Evolutionary conservation across 108 stramenopile genomes (phyloP), one percentile per base, ranked within the genome.

Genomic region (Schizochytrium sp.): DNA sequence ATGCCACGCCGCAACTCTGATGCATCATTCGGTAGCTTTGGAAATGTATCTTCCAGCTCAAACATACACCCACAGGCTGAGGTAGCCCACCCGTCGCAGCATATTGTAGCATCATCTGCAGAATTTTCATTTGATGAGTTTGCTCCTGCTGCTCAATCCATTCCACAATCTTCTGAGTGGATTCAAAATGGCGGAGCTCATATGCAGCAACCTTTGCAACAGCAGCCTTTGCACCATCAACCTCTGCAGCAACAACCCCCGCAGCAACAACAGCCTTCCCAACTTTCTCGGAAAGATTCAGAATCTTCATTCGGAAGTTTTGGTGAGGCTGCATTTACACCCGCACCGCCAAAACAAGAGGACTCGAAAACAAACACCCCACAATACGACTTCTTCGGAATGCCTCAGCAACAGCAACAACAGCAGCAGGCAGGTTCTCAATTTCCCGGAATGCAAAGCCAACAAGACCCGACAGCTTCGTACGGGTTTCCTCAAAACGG

Each of bases 391-490:
- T 60, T 1, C 59, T 1, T 17, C 45, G 5, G 49, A 13, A 28
- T 28, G 28, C 28, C 50, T 47, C 76, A 83, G 28, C 53, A 83
- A 38, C 76, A 83, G 76, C 76, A 2, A 83, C 40, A 56, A 46
- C 76, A 83, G 1, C 76, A 83, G 64, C 64, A 69, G 12, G 28
- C 28, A 28, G 28, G 28, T 28, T 28, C 28, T 28, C 28, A 28
- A 28, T 28, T 28, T 28, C 28, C 28, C 59, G 59, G 59, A 60
- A 17, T 19, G 59, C 59, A 60, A 60, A 60, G 19, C 59, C 19
- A 19, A 19, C 59, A 60, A 19, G 59, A 60, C 19, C 59, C 17
- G 59, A 17, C 17, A n/a, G 17, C 17, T n/a, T n/a, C 17, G 59
- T n/a, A 60, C 17, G 59, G 59, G 59, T 60, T 19, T 60, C 19